Base-by-base conservation (phyloP, 805 yeast species). In the Yarrowia divulgata region DNA sequence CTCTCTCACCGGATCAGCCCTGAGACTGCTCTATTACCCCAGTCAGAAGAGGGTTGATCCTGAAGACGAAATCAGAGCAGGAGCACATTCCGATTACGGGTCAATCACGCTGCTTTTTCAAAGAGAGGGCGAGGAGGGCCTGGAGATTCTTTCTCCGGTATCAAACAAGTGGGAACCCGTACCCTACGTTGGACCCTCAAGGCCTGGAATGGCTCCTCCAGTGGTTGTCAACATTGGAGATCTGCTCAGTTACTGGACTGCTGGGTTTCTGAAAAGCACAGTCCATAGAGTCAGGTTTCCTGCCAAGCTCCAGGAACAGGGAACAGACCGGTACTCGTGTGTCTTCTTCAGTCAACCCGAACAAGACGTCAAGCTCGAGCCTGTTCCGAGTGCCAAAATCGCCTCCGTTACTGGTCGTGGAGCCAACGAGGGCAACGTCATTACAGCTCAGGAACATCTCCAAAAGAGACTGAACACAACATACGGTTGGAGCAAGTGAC, bases 51-150 rank as follows among this genome's bases (percentile, higher is more conserved):
- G 75, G 48, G 70, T 74, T 12, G 82, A 79, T 66, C 85, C 87
- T 9, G 87, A 86, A 70, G 83, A 85, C 34, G 84, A 81, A 29
- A 83, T 88, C 60, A 81, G 91, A 67, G 95, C 95, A 5, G 97
- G 96, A 49, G 95, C 96, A 9, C 96, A 91, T 73, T 90, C 96
- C 0, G 96, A 91, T 75, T 90, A 90, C 74, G 96, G 96, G 3
- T 84, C 91, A 1, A 78, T 89, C 71, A 90, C 96, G 0, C 77
- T 90, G 40, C 79, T 91, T 67, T 89, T 91, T 77, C 96, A 90
- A 77, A 84, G 86, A 68, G 81, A 83, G 72, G 85, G 84, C 54
- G 90, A 90, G 75, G 92, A 89, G 73, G 96, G 96, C 6, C 81
- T 90, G 57, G 92, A 90, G 74, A 83, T 90, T 37, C 81, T 71